Base-by-base conservation (phyloP, 345 rosid species). In the Gynandropsis gynandra region DNA sequence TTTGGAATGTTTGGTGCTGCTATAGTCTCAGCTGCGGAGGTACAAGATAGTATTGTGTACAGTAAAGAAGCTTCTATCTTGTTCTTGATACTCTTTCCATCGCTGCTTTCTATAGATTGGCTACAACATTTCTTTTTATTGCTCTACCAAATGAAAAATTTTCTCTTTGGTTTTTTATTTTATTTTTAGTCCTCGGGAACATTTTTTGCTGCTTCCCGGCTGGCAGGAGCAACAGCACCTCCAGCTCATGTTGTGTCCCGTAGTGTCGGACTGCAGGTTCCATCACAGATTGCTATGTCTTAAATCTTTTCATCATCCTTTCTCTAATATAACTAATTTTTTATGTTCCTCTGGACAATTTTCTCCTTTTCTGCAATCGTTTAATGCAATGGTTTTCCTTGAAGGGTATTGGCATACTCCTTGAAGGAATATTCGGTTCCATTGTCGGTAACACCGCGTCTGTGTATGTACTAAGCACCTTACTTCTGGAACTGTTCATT, bases 1-100 rank as follows among this genome's bases (percentile, higher is more conserved):
- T 92, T 92, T 44, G 98, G 90, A 46, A 92, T 87, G 98, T 68
- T 87, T 56, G 98, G 97, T 47, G 88, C 94, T 24, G 86, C 93
- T 16, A 77, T 92, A 60, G 98, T 92, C 39, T 68, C 98, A 29
- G 74, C 97, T 65, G 88, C 85, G 5, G 98, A 92, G 97, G 97
- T 92, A 48, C 43, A 50, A n/a, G 46, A 8, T 47, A 4, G 8
- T 52, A 15, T 19, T 33, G 9, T 29, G 21, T 4, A 31, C 34
- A 48, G 18, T 47, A 24, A n/a, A 20, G 10, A 7, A 57, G 21
- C 31, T 27, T 36, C 47, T 42, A 16, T n/a, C 16, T 42, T 24
- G 5, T 56, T 37, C 31, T 37, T 11, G 0, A 39, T 39, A 37
- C 46, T 14, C 20, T 11, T 62, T 11, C n/a, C n/a, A n/a, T n/a